Base-by-base conservation (phyloP, 1,139 yeast species). In the Eremothecium gossypii region DNA sequence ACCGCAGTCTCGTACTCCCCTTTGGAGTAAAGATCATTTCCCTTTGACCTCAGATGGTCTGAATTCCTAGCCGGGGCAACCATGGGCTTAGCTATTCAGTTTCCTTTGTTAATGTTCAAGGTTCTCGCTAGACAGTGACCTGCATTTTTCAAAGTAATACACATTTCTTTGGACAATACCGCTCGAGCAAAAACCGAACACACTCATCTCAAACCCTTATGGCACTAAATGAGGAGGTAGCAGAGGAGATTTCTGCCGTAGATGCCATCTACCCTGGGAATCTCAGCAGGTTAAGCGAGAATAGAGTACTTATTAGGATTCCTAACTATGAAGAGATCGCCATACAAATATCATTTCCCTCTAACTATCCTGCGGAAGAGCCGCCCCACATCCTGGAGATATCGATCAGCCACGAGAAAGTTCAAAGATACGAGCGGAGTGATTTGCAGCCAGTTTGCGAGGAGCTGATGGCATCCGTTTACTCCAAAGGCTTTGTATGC, bases 201-300 rank as follows among this genome's bases (percentile, higher is more conserved):
- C 23, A 6, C 6, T 3, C 3, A 4, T 17, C 23, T 17, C 23
- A 29, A 29, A 12, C 13, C 13, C 31, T 3, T 29, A 40, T 41
- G 43, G 43, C 30, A 14, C n/a, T 41, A 17, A 36, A 10, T 14
- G 77, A 77, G 50, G 87, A 83, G 41, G 66, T 84, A 10, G 56
- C 62, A n/a, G 94, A 86, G 45, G 98, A 91, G 57, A 64, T 85
- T 23, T 77, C 75, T 40, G 93, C 96, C 9, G 78, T 89, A 14
- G 83, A 84, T 48, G 94, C 96, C 2, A 89, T 91, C n/a, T 89
- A 77, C 55, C 96, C 95, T 1, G 83, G 71, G 11, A 69, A 71
- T 36, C 52, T 76, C 43, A 58, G 54, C 0, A 70, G 51, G 45
- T 67, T 66, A 39, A 65, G 70, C 8, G 66, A 66, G 3, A 57